Evolutionary conservation across 1,139 yeast species (phyloP), one percentile per base, ranked within the genome.

Genomic region (Debaryomyces coudertii): DNA sequence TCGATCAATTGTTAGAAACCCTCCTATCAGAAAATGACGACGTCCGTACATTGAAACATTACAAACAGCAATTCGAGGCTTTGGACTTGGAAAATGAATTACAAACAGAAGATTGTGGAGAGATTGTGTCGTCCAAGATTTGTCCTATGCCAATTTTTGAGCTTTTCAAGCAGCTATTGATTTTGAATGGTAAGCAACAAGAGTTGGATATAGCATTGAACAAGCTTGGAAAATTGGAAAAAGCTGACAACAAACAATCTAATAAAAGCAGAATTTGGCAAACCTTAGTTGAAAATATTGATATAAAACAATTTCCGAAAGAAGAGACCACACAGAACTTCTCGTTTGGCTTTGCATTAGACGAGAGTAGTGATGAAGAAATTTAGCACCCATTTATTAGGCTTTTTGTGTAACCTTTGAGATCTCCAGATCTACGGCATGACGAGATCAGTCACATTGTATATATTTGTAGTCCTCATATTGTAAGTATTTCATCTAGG

Each of bases 131-230:
- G 31, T 52, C 60, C 2, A 53, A 53, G 44, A 62, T 66, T 49
- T 77, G 77, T 2, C 62, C 74, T 7, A 68, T 83, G 58, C 90
- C 90, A 1, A 70, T 84, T 2, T 83, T 61, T 54, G 87, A 83
- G 48, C 68, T 82, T 36, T 83, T 84, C 57, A 62, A 71, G 33
- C 80, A 76, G 47, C 66, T 84, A 27, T 60, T 73, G 58, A 18
- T 35, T 16, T 53, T 56, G 28, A 68, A 63, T 52, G 79, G 77
- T 0, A 61, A 69, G 44, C 52, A 54, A 14, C 54, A 54, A 0
- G 61, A 66, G 16, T 57, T 82, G 29, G 55, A 61, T 0, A 51
- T 55, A 1, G 80, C 77, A 0, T 51, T 77, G 23, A 50, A 46
- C 9, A 62, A 64, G 36, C 52, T 80, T 54, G 54, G 50, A 20